Evolutionary conservation across 75 land plant genomes (phyloP), one percentile per base, ranked within the genome.

Genomic region (Azolla pinnata): DNA sequence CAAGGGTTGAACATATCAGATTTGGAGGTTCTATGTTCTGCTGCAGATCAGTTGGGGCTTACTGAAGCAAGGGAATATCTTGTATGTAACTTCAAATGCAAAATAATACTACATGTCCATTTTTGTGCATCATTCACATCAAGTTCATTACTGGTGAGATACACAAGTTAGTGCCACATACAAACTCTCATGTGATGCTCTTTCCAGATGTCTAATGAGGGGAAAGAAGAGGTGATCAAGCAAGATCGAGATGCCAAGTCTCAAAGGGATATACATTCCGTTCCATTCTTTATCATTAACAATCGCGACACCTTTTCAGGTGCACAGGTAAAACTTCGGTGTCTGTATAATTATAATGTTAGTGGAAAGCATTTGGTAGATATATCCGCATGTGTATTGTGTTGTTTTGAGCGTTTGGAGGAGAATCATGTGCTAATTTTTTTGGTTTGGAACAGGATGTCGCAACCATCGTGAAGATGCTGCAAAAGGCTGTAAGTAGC

Each of bases 1-100:
- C 61, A 63, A 63, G 66, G 66, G 7, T 18, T 28, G 24, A 63
- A 63, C 31, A 30, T 63, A 1, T 63, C 66, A 9, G 59, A 63
- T 31, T 54, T 63, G 59, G 66, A 63, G 60, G 66, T 63, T 17
- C 66, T 63, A 1, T 29, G 60, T 52, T 14, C 33, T 14, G 59
- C 59, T 17, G 66, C 35, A 9, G 33, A 51, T 12, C 29, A 21
- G 21, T 61, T 63, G 3, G 60, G 59, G 1, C 25, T 63, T 3
- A 30, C 66, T 52, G 35, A 31, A 21, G 57, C 34, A 24, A 28
- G 57, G 4, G 66, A 50, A 18, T 63, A 63, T 53, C 42, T 63
- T 17, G 66, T 63, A 51, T 16, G 32, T 60, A 5, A 28, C 16
- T 57, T 19, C 31, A 28, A 8, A 8, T 57, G 10, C 19, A 7